Evolutionary conservation across 2,329 filamentous ascomycete genomes (phyloP), one percentile per base, ranked within the genome.

Genomic region (Pestalotiopsis sp.): DNA sequence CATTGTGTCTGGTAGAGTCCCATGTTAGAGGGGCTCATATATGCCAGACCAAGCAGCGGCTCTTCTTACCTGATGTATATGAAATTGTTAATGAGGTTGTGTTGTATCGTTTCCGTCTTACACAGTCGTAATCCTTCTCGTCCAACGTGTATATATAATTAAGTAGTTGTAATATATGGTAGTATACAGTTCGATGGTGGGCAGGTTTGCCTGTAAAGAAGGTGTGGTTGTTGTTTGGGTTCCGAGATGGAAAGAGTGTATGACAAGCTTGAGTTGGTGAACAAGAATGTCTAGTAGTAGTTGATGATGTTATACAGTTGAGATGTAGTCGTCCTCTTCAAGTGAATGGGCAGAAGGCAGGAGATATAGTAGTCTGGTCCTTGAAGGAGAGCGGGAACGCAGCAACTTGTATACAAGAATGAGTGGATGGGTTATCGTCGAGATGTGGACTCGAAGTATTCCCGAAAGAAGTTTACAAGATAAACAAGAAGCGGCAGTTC

Each of bases 1-100:
- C 92, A 94, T 94, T 52, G 84, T 82, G 81, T 79, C 73, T 73
- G 65, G 31, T 13, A 36, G 11, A 20, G 45, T 36, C n/a, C 52
- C 20, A 20, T 12, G 38, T 17, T 27, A 25, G 27, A 20, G 20
- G 20, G n/a, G 3, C 3, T 17, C 45, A n/a, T 9, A 6, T n/a
- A 52, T 52, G 17, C 17, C 9, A 52, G 6, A n/a, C 20, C 3
- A 17, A 6, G 20, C 9, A 23, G 9, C 20, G 57, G 57, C 23
- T n/a, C 57, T 14, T 14, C 59, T 61, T 20, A 61, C 59, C 27
- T 39, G 59, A 27, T 12, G 25, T 58, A 23, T 31, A n/a, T 59
- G 23, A 59, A 5, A 27, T 27, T 5, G 57, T 12, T 27, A 6
- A 72, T 75, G 73, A 31, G 69, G 66, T 68, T 75, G 67, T 74